A percentile compares a stretch with the other conserved stretches of the same genome.
These are phyloP conservation scores for Agaricus sinodeliciosus DNA, from an alignment of 768 basidiomycete genomes.

Conservation along the genomic window DNA sequence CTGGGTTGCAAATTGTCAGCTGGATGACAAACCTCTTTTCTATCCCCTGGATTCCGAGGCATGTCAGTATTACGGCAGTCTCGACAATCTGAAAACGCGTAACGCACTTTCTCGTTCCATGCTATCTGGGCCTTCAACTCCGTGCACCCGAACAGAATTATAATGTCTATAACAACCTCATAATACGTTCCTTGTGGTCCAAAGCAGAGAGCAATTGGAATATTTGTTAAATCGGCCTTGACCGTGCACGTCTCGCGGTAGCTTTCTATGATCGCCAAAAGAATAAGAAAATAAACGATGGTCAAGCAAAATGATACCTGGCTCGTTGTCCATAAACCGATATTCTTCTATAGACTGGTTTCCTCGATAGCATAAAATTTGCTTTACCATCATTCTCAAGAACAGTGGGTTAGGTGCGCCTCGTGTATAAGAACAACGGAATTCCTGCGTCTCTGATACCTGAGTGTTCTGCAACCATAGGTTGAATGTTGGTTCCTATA, in stretches of 20 bases:
- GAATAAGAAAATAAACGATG: neutral
- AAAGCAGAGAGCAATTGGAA: constrained; percentile 15
- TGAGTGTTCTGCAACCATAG: constrained; percentile 30
- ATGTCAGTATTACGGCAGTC: constrained; percentile 2
- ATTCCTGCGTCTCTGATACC: constrained; percentile 39
- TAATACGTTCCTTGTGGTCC: constrained; percentile 20
- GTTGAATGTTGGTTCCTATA: neutral
- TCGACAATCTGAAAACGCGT: neutral
- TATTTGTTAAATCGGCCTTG: constrained; percentile 19
- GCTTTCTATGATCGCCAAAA: constrained; percentile 15
- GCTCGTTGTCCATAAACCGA: constrained; percentile 1
- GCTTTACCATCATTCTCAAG: neutral
- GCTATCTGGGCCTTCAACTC: constrained; percentile 46
- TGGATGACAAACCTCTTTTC: constrained; percentile 26
- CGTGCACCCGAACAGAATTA: constrained; percentile 47
- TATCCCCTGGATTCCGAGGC: constrained; percentile 18
- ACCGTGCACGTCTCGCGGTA: constrained; percentile 24
- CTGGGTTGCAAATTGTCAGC: neutral
- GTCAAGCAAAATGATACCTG: neutral
- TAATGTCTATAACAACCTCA: constrained; percentile 30
- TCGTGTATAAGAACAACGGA: constrained; percentile 11
- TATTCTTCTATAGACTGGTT: neutral
- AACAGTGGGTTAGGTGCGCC: neutral
- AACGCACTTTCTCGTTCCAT: constrained; percentile 42
- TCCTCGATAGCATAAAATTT: constrained; percentile 3